Percentiles rank a stretch among this genome's conserved stretches.
phyloP scores from a whole-genome alignment of 768 basidiomycete species.

The Pleurotus salmoneostramineus region DNA sequence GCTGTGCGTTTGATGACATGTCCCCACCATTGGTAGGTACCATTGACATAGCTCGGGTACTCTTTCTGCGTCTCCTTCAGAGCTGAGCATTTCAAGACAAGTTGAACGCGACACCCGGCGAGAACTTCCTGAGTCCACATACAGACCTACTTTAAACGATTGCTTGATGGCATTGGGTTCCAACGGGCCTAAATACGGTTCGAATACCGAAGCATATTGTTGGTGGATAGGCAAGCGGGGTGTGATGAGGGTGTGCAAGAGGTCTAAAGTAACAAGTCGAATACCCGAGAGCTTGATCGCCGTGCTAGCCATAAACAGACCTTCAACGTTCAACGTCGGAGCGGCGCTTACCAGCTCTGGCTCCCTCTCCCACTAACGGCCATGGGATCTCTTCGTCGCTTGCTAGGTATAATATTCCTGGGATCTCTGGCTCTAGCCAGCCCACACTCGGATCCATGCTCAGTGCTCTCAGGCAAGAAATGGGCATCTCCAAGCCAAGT shows the following conservation, averaged over 20 bases:
- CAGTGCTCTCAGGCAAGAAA: constrained; percentile 46
- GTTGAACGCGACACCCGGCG: not conserved
- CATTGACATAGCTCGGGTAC: constrained; percentile 50
- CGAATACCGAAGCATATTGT: constrained; percentile 63
- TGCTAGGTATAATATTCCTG: too few species aligned
- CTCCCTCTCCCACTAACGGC: too few species aligned
- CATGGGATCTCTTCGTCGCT: too few species aligned
- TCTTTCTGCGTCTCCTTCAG: constrained; percentile 47
- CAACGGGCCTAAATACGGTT: constrained; percentile 61
- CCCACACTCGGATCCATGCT: constrained; percentile 38
- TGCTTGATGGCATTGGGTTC: constrained; percentile 45
- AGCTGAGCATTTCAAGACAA: constrained; percentile 21
- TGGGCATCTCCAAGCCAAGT: constrained; percentile 52
- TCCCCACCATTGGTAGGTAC: constrained; percentile 67
- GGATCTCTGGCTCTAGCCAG: not conserved
- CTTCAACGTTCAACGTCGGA: too few species aligned
- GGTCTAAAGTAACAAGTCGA: constrained; percentile 75
- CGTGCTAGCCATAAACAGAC: not conserved
- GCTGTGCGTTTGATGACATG: constrained; percentile 75
- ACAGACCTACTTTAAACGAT: constrained; percentile 60
- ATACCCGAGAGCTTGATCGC: constrained; percentile 25
- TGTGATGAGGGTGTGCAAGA: constrained; percentile 68
- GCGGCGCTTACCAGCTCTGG: too few species aligned
- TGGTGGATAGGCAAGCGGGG: constrained; percentile 66
- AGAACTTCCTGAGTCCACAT: not conserved